Evolutionary conservation across 257 asterid species (phyloP).

Genomic region (Perilla frutescens): DNA sequence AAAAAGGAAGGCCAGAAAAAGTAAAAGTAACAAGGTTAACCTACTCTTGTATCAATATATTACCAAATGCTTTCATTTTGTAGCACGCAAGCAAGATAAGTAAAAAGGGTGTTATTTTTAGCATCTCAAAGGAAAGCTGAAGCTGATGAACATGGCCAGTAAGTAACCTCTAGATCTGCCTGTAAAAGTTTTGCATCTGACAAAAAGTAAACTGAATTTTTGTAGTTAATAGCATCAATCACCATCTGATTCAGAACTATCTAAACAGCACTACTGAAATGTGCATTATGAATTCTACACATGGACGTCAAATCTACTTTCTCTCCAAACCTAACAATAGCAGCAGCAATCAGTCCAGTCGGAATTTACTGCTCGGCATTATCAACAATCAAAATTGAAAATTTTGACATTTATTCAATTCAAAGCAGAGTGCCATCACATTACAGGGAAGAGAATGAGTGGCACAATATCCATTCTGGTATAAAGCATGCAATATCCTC

Average conservation of each 20-base stretch:
- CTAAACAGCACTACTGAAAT: background rate
- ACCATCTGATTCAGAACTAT: background rate
- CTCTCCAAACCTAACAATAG: background rate
- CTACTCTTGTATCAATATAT: background rate
- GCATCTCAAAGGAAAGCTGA: background rate
- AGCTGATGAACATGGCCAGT: background rate
- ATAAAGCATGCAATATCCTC: slow-evolving; percentile 5
- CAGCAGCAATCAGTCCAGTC: background rate
- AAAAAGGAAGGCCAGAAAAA: background rate
- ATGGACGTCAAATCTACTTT: slow-evolving; percentile 5
- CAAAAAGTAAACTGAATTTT: background rate
- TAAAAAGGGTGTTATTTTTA: background rate
- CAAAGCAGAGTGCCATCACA: slow-evolving; percentile 18
- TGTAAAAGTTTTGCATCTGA: background rate
- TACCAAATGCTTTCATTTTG: slow-evolving; percentile 10
- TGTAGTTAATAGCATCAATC: background rate
- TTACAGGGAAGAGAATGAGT: background rate
- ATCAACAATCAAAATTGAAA: slow-evolving; percentile 2
- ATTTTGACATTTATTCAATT: background rate
- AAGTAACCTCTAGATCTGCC: background rate
- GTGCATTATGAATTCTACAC: background rate
- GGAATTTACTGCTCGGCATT: slow-evolving; percentile 5
- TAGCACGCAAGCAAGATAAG: background rate
- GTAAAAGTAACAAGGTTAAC: background rate
- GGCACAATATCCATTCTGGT: background rate